Conservation (phyloP, 768 basidiomycete species). For the Agrocybe praecox region DNA sequence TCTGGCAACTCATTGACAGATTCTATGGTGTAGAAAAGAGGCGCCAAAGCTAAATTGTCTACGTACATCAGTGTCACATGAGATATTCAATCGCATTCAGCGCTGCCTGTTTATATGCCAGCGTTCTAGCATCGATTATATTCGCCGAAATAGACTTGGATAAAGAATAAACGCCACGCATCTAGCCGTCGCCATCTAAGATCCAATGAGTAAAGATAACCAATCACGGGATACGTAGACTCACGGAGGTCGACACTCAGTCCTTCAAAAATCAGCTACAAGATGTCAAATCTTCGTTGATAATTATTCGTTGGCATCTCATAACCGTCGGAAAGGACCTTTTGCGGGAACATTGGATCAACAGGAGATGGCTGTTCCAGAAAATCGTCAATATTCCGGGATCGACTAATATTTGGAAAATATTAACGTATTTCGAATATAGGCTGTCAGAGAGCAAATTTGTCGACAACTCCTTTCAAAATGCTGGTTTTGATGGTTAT, state of each 20-base stretch:
- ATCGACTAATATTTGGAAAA: not conserved
- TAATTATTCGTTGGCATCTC: too few species aligned
- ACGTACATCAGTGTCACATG: too few species aligned
- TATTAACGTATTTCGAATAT: conserved; percentile 65
- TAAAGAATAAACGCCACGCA: conserved; percentile 44
- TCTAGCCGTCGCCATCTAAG: conserved; percentile 79
- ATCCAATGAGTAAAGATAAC: too few species aligned
- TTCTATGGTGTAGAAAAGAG: too few species aligned
- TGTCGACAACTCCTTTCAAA: conserved; percentile 74
- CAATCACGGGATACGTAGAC: conserved; percentile 17
- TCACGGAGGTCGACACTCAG: conserved; percentile 71
- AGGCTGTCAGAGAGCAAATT: conserved; percentile 72
- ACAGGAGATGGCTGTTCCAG: conserved; percentile 72
- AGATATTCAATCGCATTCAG: conserved; percentile 77
- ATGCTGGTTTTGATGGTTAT: conserved; percentile 73
- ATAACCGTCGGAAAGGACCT: conserved; percentile 33
- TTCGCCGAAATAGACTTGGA: too few species aligned
- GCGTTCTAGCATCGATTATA: conserved; percentile 42
- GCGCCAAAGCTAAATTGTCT: too few species aligned
- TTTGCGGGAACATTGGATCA: conserved; percentile 75
- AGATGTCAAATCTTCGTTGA: too few species aligned
- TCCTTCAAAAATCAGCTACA: conserved; percentile 74
- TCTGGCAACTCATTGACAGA: too few species aligned
- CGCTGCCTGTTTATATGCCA: conserved; percentile 82
- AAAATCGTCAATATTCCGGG: not conserved